Evolutionary conservation across 305 asterid species (phyloP), one percentile per base, ranked within the genome.

Genomic region (Fraxinus nigra): DNA sequence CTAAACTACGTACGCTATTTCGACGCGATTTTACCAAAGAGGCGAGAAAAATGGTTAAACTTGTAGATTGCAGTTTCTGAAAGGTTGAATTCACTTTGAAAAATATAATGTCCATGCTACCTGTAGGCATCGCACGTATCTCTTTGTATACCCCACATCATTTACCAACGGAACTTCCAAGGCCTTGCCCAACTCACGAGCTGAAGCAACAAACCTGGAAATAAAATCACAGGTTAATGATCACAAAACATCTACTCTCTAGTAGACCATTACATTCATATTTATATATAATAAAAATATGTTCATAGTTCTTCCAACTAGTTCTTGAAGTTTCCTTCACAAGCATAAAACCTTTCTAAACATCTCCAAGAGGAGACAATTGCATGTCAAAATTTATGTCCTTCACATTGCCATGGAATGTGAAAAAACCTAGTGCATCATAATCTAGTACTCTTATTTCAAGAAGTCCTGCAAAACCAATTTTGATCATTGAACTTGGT

Each of bases 121-220:
- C 98, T 96, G 99, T 84, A 96, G 90, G 85, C 99, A 96, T 43
- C 99, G 91, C 73, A 96, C 98, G 2, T 93, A 96, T 93, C 99
- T 86, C 89, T 96, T 96, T 9, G 98, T 94, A 82, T 94, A 96
- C 82, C 99, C 99, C 87, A 96, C 90, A 87, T 96, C 99, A 83
- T 96, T 96, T 78, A 96, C 98, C 85, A 94, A 82, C 22, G 99
- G 99, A 32, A 92, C 97, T 91, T 96, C 99, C 93, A 94, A 87
- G 72, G 98, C 94, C 86, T 96, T 96, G 82, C 97, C 97, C 87
- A 96, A 87, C 82, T 96, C 98, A 81, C 98, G 98, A 85, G 97
- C 99, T 78, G 99, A 94, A 72, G 97, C 90, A 85, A 93, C 94
- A 90, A 95, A 88, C 98, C 98, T 95, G 82, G 63, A 80, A 82